Percentiles rank a stretch among this genome's conserved stretches.
These are phyloP conservation scores for Candida succiphila DNA, from an alignment of 805 yeast genomes.

Conservation along the genomic window DNA sequence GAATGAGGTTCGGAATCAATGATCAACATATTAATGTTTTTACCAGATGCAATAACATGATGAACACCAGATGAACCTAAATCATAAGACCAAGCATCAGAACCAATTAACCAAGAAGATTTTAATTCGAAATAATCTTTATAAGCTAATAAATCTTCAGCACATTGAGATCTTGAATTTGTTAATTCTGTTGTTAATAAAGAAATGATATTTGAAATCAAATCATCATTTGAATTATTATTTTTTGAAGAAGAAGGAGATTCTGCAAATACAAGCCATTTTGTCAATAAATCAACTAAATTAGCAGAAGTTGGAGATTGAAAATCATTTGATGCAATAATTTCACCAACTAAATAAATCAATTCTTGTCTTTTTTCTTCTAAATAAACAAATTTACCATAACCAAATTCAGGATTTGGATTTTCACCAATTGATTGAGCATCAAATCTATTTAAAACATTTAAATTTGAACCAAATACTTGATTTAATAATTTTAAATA, in stretches of 20 bases:
- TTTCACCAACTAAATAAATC: slow-evolving; percentile 31
- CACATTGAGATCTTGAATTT: slow-evolving; percentile 31
- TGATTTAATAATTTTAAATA: slow-evolving; percentile 70
- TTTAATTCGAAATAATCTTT: slow-evolving; percentile 35
- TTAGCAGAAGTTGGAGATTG: slow-evolving; percentile 32
- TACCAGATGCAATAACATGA: slow-evolving; percentile 63
- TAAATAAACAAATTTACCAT: slow-evolving; percentile 58
- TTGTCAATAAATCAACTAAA: slow-evolving; percentile 47
- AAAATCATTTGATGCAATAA: slow-evolving; percentile 34
- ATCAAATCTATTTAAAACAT: slow-evolving; percentile 44
- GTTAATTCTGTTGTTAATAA: slow-evolving; percentile 25
- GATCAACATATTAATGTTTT: slow-evolving; percentile 74
- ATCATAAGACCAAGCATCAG: slow-evolving; percentile 94
- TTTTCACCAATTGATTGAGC: slow-evolving; percentile 33
- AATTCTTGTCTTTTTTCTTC: slow-evolving; percentile 42
- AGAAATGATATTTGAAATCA: slow-evolving; percentile 20
- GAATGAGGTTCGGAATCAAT: slow-evolving; percentile 75
- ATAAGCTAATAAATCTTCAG: slow-evolving; percentile 35
- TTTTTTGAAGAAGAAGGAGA: slow-evolving; percentile 20
- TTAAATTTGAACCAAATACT: slow-evolving; percentile 44
- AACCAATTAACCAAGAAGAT: slow-evolving; percentile 79
- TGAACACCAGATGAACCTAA: slow-evolving; percentile 89
- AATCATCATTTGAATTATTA: slow-evolving; percentile 13
- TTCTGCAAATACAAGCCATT: slow-evolving; percentile 56
- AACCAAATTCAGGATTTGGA: slow-evolving; percentile 84